phyloP scores from a whole-genome alignment of 441 rosid species.

The Gossypium aridum region DNA sequence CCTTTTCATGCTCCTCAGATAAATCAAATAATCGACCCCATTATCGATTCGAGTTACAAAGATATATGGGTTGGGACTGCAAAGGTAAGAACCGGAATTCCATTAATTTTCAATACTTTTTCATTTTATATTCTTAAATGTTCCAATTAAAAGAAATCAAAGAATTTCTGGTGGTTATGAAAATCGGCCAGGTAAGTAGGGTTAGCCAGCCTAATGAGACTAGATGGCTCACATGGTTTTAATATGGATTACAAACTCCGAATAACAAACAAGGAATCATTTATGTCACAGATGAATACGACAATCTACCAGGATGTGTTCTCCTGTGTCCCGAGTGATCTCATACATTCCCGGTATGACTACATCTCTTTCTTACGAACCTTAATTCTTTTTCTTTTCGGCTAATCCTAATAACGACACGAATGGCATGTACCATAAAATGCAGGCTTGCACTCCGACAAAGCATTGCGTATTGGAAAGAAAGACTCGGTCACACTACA shows the following conservation, averaged over 20 bases:
- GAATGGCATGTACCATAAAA: not conserved
- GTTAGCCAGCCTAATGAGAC: not conserved
- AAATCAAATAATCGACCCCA: slow-evolving; percentile 67
- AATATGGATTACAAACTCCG: not conserved
- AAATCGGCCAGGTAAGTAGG: not conserved
- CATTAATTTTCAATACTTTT: not conserved
- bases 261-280: slow-evolving; percentile 4
- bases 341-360: slow-evolving; percentile 74
- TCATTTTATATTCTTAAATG: slow-evolving; percentile 7
- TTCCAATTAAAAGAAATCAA: not conserved
- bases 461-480: slow-evolving; percentile 64
- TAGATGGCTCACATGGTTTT: not conserved
- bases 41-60: slow-evolving; percentile 80
- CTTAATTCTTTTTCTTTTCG: not conserved
- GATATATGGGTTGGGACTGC: slow-evolving; percentile 85
- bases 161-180: not conserved
- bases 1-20: slow-evolving; percentile 34
- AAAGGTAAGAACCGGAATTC: slow-evolving; percentile 47
- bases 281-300: slow-evolving; percentile 65
- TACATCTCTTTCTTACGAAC: not conserved
- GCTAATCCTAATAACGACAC: not conserved
- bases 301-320: slow-evolving; percentile 88
- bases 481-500: slow-evolving; percentile 81
- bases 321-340: slow-evolving; percentile 91
- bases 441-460: slow-evolving; percentile 72